These are phyloP conservation scores for Pseudogymnoascus sp. DNA, from an alignment of 2,329 filamentous ascomycete species.

Conservation along the genomic window DNA sequence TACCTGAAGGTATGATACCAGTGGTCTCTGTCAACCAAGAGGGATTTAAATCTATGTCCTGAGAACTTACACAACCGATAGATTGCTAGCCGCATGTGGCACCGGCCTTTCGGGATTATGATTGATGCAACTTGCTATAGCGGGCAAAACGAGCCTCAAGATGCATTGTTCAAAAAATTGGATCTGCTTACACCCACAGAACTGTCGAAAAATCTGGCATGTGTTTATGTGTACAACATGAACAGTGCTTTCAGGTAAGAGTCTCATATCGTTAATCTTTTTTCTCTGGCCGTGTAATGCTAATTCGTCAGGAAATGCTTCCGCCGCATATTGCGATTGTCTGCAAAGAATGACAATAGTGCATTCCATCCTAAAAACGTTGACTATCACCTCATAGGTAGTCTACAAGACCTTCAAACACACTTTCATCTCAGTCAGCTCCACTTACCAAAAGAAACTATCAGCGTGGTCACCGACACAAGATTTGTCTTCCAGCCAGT, in stretches of 20 bases:
- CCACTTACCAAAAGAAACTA: conserved; percentile 62
- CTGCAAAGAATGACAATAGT: conserved; percentile 52
- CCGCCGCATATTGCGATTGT: conserved; percentile 54
- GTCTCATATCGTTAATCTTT: neutral
- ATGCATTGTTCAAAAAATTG: conserved; percentile 57
- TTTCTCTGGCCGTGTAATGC: neutral
- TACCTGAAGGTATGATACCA: conserved; percentile 52
- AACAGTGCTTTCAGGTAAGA: conserved; percentile 62
- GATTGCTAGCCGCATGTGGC: conserved; percentile 65
- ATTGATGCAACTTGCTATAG: conserved; percentile 65
- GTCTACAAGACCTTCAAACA: conserved; percentile 55
- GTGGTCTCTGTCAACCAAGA: neutral
- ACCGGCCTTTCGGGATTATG: conserved; percentile 59
- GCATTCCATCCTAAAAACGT: conserved; percentile 59
- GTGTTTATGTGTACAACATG: conserved; percentile 67
- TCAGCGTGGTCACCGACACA: conserved; percentile 60
- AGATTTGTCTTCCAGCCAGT: conserved; percentile 59
- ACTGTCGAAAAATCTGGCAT: conserved; percentile 49
- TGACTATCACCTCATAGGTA: conserved; percentile 60
- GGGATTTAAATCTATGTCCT: neutral
- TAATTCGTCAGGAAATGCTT: conserved; percentile 49
- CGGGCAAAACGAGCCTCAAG: conserved; percentile 58
- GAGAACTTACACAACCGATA: conserved; percentile 24
- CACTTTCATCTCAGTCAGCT: conserved; percentile 62
- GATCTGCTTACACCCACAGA: conserved; percentile 57